These are phyloP conservation scores for Crepidotus sp. DNA, from an alignment of 1,284 basidiomycete genomes.

Conservation along the genomic window DNA sequence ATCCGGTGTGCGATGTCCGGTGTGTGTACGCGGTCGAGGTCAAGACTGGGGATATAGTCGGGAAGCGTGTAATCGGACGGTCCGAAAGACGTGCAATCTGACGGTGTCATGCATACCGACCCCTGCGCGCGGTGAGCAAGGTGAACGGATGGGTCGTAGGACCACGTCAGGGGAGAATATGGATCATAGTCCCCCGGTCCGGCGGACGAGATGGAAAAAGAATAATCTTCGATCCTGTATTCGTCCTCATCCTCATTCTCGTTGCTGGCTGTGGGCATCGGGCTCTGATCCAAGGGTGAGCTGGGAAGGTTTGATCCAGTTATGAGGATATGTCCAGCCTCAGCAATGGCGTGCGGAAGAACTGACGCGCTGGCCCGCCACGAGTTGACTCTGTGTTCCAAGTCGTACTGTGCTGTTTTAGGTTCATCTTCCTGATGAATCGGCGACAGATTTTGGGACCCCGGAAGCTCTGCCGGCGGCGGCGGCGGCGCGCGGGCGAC, in stretches of 20 bases:
- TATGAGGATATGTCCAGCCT: slow-evolving; percentile 42
- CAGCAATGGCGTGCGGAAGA: slow-evolving; percentile 36
- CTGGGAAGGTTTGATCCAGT: slow-evolving; percentile 29
- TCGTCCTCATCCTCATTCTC: slow-evolving; percentile 19
- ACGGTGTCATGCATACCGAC: slow-evolving; percentile 52
- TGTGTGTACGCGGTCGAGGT: slow-evolving; percentile 25
- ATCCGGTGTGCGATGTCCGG: slow-evolving; percentile 42
- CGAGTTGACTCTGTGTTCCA: slow-evolving; percentile 49
- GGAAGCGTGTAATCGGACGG: slow-evolving; percentile 30
- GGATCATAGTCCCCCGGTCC: slow-evolving; percentile 45
- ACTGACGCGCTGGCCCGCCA: slow-evolving; percentile 55
- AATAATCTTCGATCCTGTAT: slow-evolving; percentile 55
- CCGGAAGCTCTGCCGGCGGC: slow-evolving; percentile 24
- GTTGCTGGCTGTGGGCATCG: slow-evolving; percentile 9
- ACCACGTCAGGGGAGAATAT: slow-evolving; percentile 29
- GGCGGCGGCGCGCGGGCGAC: slow-evolving; percentile 8
- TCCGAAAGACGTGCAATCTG: slow-evolving; percentile 42
- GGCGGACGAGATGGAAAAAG: slow-evolving; percentile 60
- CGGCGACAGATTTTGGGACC: slow-evolving; percentile 40
- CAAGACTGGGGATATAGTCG: slow-evolving; percentile 1
- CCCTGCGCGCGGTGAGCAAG: slow-evolving; percentile 45
- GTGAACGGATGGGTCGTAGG: slow-evolving; percentile 43
- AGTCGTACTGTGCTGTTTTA: slow-evolving; percentile 36
- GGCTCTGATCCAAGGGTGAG: slow-evolving; percentile 25
- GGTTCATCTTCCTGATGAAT: slow-evolving; percentile 56